A percentile compares a stretch with the other conserved stretches of the same genome.
phyloP scores from a whole-genome alignment of 441 rosid species.

The Raphanus hybrid region DNA sequence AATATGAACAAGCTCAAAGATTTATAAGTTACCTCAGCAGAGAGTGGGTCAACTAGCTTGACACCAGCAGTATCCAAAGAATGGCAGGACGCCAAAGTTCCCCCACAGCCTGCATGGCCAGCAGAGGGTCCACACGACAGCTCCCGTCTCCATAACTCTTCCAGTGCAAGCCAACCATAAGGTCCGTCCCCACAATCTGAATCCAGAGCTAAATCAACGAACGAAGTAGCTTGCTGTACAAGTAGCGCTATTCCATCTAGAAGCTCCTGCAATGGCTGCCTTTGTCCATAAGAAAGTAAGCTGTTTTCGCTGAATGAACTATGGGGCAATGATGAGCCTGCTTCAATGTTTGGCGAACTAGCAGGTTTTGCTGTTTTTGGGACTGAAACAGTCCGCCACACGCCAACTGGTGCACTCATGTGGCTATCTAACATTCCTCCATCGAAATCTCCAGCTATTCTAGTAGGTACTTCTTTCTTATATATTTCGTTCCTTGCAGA shows the following conservation, averaged over 20 bases:
- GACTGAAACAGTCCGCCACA: constrained; percentile 95
- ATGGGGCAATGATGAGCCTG: constrained; percentile 70
- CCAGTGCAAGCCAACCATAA: constrained; percentile 98
- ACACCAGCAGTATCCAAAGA: constrained; percentile 94
- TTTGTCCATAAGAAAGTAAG: constrained; percentile 83
- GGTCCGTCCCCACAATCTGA: constrained; percentile 97
- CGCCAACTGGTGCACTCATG: constrained; percentile 90
- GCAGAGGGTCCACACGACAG: constrained; percentile 97
- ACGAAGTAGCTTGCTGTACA: constrained; percentile 98
- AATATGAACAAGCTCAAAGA: constrained; percentile 24
- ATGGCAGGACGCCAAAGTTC: constrained; percentile 96
- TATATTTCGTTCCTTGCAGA: constrained; percentile 76
- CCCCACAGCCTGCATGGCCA: constrained; percentile 99
- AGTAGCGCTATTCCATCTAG: constrained; percentile 91
- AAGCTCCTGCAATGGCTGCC: constrained; percentile 94
- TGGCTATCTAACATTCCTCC: constrained; percentile 85
- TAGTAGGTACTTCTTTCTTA: constrained; percentile 93
- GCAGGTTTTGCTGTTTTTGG: constrained; percentile 82
- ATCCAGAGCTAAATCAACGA: constrained; percentile 95
- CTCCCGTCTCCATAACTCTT: constrained; percentile 97
- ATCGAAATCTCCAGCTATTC: constrained; percentile 96
- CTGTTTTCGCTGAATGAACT: constrained; percentile 83
- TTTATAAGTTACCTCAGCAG: constrained; percentile 73
- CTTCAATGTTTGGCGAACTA: constrained; percentile 78
- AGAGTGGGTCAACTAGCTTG: constrained; percentile 96